Percentiles rank a stretch among this genome's conserved stretches.
phyloP scores from a whole-genome alignment of 2,329 filamentous ascomycete genomes.

The Penicillium sclerotiorum region DNA sequence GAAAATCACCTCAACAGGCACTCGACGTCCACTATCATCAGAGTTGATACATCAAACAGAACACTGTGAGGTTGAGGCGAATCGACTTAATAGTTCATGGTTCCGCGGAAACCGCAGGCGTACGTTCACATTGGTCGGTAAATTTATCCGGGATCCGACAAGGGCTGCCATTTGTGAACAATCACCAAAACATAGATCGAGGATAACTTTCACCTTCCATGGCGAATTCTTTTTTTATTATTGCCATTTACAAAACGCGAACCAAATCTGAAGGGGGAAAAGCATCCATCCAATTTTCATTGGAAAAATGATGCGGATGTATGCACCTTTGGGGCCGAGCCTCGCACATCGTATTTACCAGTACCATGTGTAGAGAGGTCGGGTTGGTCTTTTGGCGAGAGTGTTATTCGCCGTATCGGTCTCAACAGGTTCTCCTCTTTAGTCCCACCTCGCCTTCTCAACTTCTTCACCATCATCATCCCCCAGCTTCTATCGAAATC shows the following conservation, averaged over 20 bases:
- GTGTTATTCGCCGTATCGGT: not conserved
- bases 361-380: too few relatives aligned
- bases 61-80: not conserved
- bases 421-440: not conserved
- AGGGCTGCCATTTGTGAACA: conserved; percentile 2
- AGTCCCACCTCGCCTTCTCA: not conserved
- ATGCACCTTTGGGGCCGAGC: not conserved
- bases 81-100: not conserved
- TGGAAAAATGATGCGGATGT: too few relatives aligned
- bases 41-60: not conserved
- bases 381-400: not conserved
- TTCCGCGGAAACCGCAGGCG: not conserved
- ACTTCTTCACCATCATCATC: not conserved
- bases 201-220: not conserved
- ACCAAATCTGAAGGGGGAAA: not conserved
- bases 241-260: not conserved
- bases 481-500: too few relatives aligned
- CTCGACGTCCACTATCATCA: not conserved
- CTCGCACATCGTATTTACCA: not conserved
- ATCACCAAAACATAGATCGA: not conserved
- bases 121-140: conserved; percentile 17
- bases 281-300: not conserved
- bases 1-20: not conserved
- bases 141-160: conserved; percentile 8
- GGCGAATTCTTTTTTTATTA: not conserved